phyloP scores from a whole-genome alignment of 2,329 filamentous ascomycete genomes.

The Chrysoporthe austroafricana region DNA sequence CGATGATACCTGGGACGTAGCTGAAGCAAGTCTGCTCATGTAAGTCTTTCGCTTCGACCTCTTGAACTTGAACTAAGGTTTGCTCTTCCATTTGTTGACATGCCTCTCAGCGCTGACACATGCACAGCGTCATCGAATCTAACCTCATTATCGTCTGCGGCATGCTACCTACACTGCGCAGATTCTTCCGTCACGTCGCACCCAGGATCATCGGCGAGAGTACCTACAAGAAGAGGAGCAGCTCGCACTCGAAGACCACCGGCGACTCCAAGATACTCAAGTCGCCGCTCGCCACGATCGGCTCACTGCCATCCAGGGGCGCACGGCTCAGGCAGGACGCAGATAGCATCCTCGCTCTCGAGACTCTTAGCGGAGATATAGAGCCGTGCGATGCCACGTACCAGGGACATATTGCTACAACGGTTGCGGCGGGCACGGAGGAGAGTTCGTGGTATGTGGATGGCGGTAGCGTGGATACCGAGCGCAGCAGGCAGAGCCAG shows the following conservation, averaged over 20 bases:
- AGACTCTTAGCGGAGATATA: background rate
- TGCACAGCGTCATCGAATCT: constrained; percentile 43
- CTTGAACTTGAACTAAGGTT: too few relatives aligned
- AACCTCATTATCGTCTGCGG: constrained; percentile 48
- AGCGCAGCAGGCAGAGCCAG: constrained; percentile 8
- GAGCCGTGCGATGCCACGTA: background rate
- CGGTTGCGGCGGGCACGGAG: background rate
- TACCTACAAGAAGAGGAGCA: constrained; percentile 1
- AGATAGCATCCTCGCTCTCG: constrained; percentile 12
- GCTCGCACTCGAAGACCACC: background rate
- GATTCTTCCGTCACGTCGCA: constrained; percentile 44
- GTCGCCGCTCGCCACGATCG: constrained; percentile 1
- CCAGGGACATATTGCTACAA: background rate
- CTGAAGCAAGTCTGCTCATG: constrained; percentile 31
- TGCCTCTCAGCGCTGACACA: background rate
- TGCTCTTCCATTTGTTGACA: too few relatives aligned
- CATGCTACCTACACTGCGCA: constrained; percentile 44
- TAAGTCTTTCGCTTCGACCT: background rate
- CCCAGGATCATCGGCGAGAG: constrained; percentile 38
- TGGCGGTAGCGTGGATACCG: background rate
- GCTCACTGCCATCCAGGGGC: constrained; percentile 14
- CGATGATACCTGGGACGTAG: constrained; percentile 39
- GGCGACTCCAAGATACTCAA: background rate
- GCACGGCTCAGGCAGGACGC: constrained; percentile 10
- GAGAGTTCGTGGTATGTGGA: background rate